Conservation (phyloP, 2,329 filamentous ascomycete species). For the Dactylonectria macrodidyma region DNA sequence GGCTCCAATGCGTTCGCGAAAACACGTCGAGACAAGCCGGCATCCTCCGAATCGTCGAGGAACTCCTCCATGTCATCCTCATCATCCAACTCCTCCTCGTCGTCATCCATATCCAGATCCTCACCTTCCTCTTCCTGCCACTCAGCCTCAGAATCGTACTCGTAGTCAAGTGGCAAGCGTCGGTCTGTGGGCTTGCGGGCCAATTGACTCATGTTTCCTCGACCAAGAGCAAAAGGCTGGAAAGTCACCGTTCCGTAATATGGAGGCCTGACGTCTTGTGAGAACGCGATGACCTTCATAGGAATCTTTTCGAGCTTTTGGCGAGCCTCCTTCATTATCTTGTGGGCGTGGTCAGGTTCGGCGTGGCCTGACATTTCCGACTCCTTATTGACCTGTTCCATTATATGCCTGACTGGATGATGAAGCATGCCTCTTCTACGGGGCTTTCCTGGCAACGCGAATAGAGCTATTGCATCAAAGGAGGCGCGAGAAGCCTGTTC, state of each 20-base stretch:
- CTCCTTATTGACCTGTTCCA: slow-evolving; percentile 68
- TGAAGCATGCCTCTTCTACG: slow-evolving; percentile 62
- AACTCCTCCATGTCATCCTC: slow-evolving; percentile 93
- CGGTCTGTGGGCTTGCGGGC: slow-evolving; percentile 69
- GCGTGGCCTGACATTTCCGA: slow-evolving; percentile 56
- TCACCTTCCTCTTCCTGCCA: slow-evolving; percentile 85
- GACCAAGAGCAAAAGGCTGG: slow-evolving; percentile 62
- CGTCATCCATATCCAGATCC: slow-evolving; percentile 77
- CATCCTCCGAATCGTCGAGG: slow-evolving; percentile 87
- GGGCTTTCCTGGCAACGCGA: slow-evolving; percentile 60
- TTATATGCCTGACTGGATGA: slow-evolving; percentile 72
- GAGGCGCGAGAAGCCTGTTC: slow-evolving; percentile 54
- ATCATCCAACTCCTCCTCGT: slow-evolving; percentile 79
- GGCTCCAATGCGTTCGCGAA: slow-evolving; percentile 82
- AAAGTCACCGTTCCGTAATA: slow-evolving; percentile 83
- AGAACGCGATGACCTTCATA: slow-evolving; percentile 74
- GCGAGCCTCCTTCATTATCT: slow-evolving; percentile 52
- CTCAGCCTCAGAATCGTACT: slow-evolving; percentile 89
- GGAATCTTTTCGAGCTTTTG: slow-evolving; percentile 67
- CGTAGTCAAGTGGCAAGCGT: slow-evolving; percentile 80
- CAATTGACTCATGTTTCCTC: slow-evolving; percentile 63
- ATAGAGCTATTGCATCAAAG: slow-evolving; percentile 63
- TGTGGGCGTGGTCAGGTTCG: slow-evolving; percentile 54
- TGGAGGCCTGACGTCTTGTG: slow-evolving; percentile 76
- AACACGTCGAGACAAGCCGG: slow-evolving; percentile 67